Evolutionary conservation across 1,139 yeast genomes (phyloP).

Genomic region (Candida glucosophila): DNA sequence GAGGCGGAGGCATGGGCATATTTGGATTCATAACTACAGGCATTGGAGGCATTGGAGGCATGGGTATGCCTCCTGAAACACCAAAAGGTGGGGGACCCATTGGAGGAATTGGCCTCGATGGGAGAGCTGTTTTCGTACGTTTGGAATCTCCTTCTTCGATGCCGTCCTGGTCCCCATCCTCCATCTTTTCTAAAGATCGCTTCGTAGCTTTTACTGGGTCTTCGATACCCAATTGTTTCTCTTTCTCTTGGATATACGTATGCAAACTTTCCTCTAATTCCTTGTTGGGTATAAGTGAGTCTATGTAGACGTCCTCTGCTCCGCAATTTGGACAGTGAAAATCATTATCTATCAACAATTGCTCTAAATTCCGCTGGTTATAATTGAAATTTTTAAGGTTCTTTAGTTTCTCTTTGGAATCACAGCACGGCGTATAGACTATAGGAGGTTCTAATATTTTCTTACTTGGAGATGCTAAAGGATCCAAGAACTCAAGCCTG

Average conservation of each 20-base stretch:
- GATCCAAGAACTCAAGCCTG: constrained; percentile 41
- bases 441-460: constrained; percentile 58
- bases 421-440: constrained; percentile 84
- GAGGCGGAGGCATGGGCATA: constrained; percentile 17
- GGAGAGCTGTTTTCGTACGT: constrained; percentile 19
- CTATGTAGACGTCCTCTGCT: constrained; percentile 65
- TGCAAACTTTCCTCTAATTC: constrained; percentile 48
- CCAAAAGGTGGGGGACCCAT: constrained; percentile 11
- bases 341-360: constrained; percentile 67
- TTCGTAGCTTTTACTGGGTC: constrained; percentile 17
- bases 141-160: constrained; percentile 20
- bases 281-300: constrained; percentile 54
- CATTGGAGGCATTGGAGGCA: constrained; percentile 16
- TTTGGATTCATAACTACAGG: constrained; percentile 13
- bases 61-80: constrained; percentile 10
- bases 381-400: constrained; percentile 32
- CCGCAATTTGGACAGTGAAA: constrained; percentile 88
- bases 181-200: constrained; percentile 15
- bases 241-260: constrained; percentile 40
- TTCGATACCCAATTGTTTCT: constrained; percentile 29
- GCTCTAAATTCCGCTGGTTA: constrained; percentile 48
- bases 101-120: constrained; percentile 12
- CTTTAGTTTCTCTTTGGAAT: constrained; percentile 46
- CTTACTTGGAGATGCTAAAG: constrained; percentile 53
- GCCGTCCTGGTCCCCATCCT: constrained; percentile 10